Evolutionary conservation across 108 stramenopile genomes (phyloP).

Genomic region (Skeletonema tropicum): DNA sequence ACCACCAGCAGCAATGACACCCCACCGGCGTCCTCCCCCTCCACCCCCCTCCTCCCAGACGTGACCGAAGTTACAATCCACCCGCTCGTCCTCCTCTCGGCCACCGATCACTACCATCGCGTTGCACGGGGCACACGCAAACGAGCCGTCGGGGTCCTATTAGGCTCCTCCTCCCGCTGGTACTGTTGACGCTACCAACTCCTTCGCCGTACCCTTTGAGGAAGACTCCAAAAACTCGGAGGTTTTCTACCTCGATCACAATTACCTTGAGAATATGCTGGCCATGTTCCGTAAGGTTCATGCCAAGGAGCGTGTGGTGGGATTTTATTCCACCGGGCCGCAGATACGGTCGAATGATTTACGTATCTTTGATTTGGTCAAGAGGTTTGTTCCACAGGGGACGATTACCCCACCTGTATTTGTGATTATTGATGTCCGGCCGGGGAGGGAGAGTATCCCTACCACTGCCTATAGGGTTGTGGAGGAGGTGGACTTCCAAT

Average conservation of each 20-base stretch:
- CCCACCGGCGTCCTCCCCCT: not conserved
- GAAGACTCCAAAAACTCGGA: conserved; percentile 92
- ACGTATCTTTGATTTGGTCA: conserved; percentile 82
- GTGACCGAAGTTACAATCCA: conserved; percentile 87
- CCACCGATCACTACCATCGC: conserved; percentile 98
- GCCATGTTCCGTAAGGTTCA: conserved; percentile 85
- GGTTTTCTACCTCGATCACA: conserved; percentile 98
- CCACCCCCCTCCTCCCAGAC: conserved; percentile 1
- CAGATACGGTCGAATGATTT: conserved; percentile 92
- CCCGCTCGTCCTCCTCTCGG: conserved; percentile 95
- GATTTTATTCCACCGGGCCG: conserved; percentile 95
- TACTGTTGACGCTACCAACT: conserved; percentile 87
- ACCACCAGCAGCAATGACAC: not conserved
- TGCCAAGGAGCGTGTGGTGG: conserved; percentile 93
- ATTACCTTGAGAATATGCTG: conserved; percentile 93
- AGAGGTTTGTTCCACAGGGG: conserved; percentile 72
- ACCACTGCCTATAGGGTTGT: conserved; percentile 95
- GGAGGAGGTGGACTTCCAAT: conserved; percentile 75
- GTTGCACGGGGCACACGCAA: conserved; percentile 95
- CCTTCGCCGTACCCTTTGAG: conserved; percentile 99
- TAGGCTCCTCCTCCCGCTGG: conserved; percentile 86
- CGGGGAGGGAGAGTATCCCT: conserved; percentile 91
- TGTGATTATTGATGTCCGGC: conserved; percentile 98
- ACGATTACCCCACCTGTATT: conserved; percentile 85
- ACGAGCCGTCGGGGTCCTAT: conserved; percentile 96